These are phyloP conservation scores for Xerocomus nothofagi DNA, from an alignment of 1,284 basidiomycete species.

Conservation along the genomic window DNA sequence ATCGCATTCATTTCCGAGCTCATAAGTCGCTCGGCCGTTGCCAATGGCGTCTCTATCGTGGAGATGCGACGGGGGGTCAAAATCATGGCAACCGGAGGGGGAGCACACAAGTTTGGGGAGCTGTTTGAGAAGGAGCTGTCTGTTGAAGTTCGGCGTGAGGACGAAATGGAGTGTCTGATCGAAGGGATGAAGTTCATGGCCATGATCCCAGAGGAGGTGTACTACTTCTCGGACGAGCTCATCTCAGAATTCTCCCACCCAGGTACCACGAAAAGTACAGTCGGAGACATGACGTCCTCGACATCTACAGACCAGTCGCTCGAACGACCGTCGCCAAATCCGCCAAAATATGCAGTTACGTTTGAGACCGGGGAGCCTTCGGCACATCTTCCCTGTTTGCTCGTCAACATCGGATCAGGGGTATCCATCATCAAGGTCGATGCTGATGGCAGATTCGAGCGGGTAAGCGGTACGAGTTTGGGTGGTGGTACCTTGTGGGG, in stretches of 20 bases:
- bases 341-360: constrained; percentile 86
- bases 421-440: constrained; percentile 98
- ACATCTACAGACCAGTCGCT: constrained; percentile 37
- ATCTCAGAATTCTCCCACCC: constrained; percentile 85
- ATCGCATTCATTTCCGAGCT: constrained; percentile 87
- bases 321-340: constrained; percentile 89
- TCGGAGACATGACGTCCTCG: constrained; percentile 6
- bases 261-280: constrained; percentile 22
- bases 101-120: constrained; percentile 93
- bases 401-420: constrained; percentile 98
- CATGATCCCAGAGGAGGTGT: constrained; percentile 96
- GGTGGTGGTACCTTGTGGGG: constrained; percentile 99
- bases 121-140: constrained; percentile 74
- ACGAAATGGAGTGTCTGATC: constrained; percentile 99
- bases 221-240: constrained; percentile 98
- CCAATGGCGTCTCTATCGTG: constrained; percentile 87
- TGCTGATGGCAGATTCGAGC: constrained; percentile 92
- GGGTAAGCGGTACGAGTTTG: constrained; percentile 95
- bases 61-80: constrained; percentile 94
- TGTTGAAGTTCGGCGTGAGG: constrained; percentile 87
- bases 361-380: constrained; percentile 75
- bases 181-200: constrained; percentile 97
- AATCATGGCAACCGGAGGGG: constrained; percentile 98
- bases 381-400: constrained; percentile 91
- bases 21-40: constrained; percentile 82